These are phyloP conservation scores for Sphaerobolus stellatus DNA, from an alignment of 1,284 basidiomycete genomes.

Conservation along the genomic window DNA sequence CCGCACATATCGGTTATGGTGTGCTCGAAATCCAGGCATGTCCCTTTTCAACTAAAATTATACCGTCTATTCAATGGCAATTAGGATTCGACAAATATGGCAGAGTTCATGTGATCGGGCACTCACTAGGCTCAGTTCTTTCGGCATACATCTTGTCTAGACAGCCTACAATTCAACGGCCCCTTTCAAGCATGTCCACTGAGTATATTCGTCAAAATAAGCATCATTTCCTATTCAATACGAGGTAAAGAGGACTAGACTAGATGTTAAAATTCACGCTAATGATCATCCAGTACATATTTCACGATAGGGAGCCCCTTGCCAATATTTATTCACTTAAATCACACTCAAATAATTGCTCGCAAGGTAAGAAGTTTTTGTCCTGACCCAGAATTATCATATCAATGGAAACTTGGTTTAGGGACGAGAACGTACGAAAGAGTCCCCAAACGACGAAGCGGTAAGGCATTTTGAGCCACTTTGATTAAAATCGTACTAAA, in stretches of 20 bases:
- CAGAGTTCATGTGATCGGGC: conserved; percentile 33
- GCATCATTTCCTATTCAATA: conserved; percentile 41
- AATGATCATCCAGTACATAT: conserved; percentile 36
- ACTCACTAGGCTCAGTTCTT: conserved; percentile 49
- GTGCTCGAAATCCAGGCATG: conserved; percentile 44
- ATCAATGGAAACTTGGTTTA: conserved; percentile 9
- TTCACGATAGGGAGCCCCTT: conserved; percentile 52
- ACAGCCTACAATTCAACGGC: conserved; percentile 48
- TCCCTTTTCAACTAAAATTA: not conserved
- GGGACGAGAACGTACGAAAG: conserved; percentile 44
- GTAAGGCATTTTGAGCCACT: conserved; percentile 22
- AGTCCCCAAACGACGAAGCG: conserved; percentile 44
- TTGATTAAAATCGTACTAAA: no score
- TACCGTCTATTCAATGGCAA: not conserved
- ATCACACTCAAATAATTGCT: conserved; percentile 51
- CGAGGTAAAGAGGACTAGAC: conserved; percentile 22
- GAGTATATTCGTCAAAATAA: conserved; percentile 19
- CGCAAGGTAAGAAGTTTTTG: conserved; percentile 29
- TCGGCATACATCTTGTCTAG: conserved; percentile 50
- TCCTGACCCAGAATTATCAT: not conserved
- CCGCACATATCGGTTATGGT: conserved; percentile 50
- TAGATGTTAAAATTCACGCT: no score
- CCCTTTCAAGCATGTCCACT: conserved; percentile 34
- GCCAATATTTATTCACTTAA: conserved; percentile 50
- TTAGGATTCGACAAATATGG: conserved; percentile 9